Evolutionary conservation across 257 asterid genomes (phyloP).

Genomic region (Prunella vulgaris): DNA sequence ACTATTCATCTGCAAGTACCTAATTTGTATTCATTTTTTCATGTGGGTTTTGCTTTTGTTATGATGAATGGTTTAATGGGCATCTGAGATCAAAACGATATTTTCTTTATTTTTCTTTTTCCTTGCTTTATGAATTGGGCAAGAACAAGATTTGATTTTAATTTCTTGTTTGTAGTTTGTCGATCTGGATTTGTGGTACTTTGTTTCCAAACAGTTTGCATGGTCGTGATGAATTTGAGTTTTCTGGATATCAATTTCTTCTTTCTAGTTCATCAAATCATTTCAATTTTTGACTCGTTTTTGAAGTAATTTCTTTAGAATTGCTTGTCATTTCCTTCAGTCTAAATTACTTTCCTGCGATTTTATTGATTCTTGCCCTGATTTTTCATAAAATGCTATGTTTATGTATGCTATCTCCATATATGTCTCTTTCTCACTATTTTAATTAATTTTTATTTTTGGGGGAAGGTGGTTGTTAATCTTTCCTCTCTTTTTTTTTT

Average conservation of each 20-base stretch:
- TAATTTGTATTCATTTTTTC: background rate
- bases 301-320: background rate
- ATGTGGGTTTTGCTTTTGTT: background rate
- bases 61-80: background rate
- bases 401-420: background rate
- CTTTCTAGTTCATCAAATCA: background rate
- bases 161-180: background rate
- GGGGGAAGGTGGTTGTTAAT: background rate
- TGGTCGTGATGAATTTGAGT: constrained; percentile 23
- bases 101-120: background rate
- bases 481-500: background rate
- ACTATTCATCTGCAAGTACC: constrained; percentile 39
- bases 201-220: constrained; percentile 20
- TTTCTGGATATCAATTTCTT: constrained; percentile 6
- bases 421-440: constrained; percentile 1
- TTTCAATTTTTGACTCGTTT: background rate
- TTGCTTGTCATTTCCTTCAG: background rate
- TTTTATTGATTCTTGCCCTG: constrained; percentile 4
- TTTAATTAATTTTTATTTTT: background rate
- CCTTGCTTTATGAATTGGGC: background rate
- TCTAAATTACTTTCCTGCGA: background rate
- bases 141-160: constrained; percentile 19
- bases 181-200: constrained; percentile 25
- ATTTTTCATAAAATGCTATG: background rate
- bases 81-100: constrained; percentile 6